phyloP scores from a whole-genome alignment of 305 asterid species.

The Solanum hybrid region DNA sequence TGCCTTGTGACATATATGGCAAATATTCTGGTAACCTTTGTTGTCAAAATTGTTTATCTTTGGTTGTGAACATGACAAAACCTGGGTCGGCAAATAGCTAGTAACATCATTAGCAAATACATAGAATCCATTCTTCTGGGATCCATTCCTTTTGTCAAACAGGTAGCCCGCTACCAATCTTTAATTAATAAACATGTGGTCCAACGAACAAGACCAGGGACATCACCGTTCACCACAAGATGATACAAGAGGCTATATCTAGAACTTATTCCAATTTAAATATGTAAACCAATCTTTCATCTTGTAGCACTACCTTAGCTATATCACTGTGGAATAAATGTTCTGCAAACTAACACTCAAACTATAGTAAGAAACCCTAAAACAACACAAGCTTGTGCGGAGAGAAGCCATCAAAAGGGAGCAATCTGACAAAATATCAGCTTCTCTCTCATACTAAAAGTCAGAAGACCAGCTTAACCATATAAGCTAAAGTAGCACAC shows the following conservation, averaged over 20 bases:
- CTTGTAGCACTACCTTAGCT: not conserved
- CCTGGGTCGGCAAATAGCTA: not conserved
- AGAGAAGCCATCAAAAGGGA: not conserved
- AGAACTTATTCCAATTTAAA: not conserved
- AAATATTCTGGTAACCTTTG: not conserved
- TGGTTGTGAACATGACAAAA: not conserved
- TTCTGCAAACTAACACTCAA: not conserved
- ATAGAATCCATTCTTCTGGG: not conserved
- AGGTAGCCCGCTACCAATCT: not conserved
- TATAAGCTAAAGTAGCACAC: not conserved
- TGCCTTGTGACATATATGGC: not conserved
- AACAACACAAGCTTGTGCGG: not conserved
- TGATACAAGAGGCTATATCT: not conserved
- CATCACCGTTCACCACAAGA: not conserved
- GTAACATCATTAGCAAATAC: not conserved
- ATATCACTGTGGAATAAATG: not conserved
- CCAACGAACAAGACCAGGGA: not conserved
- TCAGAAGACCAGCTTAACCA: not conserved
- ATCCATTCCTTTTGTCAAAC: not conserved
- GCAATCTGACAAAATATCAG: not conserved
- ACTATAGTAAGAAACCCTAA: not conserved
- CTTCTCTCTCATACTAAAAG: not conserved
- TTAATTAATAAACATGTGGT: not conserved
- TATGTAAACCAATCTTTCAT: not conserved
- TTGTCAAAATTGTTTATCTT: not conserved